Conservation (phyloP, 2,329 filamentous ascomycete genomes). For the Colletotrichum kahawae region DNA sequence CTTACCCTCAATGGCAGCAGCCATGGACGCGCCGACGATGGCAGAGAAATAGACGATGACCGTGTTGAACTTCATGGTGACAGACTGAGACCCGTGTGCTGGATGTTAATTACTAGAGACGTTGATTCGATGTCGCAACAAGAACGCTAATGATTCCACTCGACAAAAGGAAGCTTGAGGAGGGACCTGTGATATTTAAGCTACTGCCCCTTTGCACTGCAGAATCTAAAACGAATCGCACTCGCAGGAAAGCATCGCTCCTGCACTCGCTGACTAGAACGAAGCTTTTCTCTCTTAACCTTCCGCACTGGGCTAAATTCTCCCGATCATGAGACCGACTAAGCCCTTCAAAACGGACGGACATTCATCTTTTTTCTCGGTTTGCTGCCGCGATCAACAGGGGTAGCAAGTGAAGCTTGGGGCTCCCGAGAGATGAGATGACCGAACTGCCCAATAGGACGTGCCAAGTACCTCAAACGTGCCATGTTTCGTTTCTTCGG, state of each 20-base stretch:
- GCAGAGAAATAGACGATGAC: not conserved
- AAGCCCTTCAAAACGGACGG: not conserved
- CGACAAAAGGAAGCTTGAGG: rapidly evolving
- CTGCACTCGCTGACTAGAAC: not conserved
- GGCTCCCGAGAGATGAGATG: not conserved
- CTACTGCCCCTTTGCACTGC: not conserved
- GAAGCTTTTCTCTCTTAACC: conserved; percentile 7
- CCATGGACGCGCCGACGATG: not conserved
- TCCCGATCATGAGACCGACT: conserved; percentile 11
- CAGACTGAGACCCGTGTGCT: not conserved
- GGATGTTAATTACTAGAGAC: not conserved
- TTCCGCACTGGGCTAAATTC: conserved; percentile 2
- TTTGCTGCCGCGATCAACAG: not conserved
- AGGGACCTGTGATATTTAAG: conserved; percentile 11
- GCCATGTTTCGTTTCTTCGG: conserved; percentile 21
- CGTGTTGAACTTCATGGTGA: conserved; percentile 2
- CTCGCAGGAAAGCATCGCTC: not conserved
- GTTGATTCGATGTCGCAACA: not conserved
- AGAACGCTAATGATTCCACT: not conserved
- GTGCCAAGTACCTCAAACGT: not conserved
- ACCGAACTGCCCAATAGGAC: conserved; percentile 4
- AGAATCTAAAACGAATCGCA: not conserved
- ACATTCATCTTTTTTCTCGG: not conserved
- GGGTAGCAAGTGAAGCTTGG: conserved; percentile 13
- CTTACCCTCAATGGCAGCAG: not conserved